Percentiles rank a stretch among this genome's conserved stretches.
These are phyloP conservation scores for Diaporthe vexans DNA, from an alignment of 2,329 filamentous ascomycete genomes.

Conservation along the genomic window DNA sequence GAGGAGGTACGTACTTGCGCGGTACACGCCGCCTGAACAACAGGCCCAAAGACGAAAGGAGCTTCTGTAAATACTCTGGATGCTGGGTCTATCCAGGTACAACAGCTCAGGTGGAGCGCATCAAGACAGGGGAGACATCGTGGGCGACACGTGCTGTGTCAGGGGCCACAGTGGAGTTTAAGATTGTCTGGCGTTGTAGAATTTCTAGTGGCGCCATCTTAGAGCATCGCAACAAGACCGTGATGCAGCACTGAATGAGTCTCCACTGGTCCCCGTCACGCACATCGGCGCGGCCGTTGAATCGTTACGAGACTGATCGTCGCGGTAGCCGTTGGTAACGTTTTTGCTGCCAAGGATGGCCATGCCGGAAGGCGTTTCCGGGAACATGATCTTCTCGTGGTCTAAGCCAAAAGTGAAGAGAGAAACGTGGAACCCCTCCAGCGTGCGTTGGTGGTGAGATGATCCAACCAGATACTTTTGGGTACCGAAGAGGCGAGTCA, in stretches of 20 bases:
- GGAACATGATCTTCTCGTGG: background rate
- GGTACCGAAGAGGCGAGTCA: conserved; percentile 12
- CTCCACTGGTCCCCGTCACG: background rate
- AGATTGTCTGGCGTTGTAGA: background rate
- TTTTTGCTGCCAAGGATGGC: background rate
- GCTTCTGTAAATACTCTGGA: background rate
- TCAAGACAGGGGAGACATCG: background rate
- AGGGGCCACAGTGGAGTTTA: conserved; percentile 3
- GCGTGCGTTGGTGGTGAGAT: background rate
- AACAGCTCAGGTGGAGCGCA: background rate
- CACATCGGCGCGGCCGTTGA: conserved; percentile 5
- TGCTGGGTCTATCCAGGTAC: background rate
- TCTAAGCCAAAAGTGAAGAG: background rate
- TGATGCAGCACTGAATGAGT: background rate
- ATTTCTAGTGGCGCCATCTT: background rate
- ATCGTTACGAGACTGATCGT: background rate
- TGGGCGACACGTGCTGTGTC: background rate
- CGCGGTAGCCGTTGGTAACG: background rate
- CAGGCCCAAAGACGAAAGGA: background rate
- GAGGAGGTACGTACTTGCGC: background rate
- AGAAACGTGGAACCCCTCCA: background rate
- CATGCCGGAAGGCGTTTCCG: background rate
- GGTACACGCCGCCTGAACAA: background rate
- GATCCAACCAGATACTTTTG: background rate
- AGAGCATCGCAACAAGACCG: background rate